phyloP scores from a whole-genome alignment of 352 stramenopile species.

The Phytophthora ohioensis region DNA sequence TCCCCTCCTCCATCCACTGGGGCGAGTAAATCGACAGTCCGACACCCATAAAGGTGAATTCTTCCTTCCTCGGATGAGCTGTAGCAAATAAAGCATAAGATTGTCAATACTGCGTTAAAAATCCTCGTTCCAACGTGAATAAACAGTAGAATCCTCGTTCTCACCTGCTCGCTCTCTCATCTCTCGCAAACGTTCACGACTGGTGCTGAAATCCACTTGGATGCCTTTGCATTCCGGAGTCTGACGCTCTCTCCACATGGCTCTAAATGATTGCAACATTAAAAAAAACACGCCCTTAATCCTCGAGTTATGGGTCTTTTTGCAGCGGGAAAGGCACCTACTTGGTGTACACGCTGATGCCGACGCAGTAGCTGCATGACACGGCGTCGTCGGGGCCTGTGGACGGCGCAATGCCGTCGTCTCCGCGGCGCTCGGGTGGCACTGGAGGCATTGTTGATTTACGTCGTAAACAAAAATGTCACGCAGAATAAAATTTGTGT shows the following conservation, averaged over 20 bases:
- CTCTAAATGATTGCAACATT: constrained; percentile 37
- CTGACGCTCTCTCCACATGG: constrained; percentile 62
- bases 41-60: constrained; percentile 71
- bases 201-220: constrained; percentile 48
- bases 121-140: constrained; percentile 6
- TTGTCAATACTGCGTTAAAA: constrained; percentile 17
- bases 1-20: constrained; percentile 65
- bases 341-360: constrained; percentile 77
- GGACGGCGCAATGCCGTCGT: constrained; percentile 12
- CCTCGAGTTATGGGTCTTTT: background rate
- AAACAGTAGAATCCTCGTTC: constrained; percentile 1
- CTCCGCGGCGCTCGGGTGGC: constrained; percentile 31
- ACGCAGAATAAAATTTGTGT: too few species aligned
- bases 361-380: constrained; percentile 65
- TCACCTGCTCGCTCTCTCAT: constrained; percentile 56
- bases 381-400: constrained; percentile 11
- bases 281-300: background rate
- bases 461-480: too few species aligned
- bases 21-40: constrained; percentile 69
- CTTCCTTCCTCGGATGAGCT: constrained; percentile 56
- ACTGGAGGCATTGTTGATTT: constrained; percentile 31
- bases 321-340: constrained; percentile 23
- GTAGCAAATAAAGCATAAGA: constrained; percentile 11
- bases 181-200: constrained; percentile 55
- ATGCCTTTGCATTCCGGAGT: constrained; percentile 67